Evolutionary conservation across 1,139 yeast species (phyloP).

Genomic region (Taphrina pruni): DNA sequence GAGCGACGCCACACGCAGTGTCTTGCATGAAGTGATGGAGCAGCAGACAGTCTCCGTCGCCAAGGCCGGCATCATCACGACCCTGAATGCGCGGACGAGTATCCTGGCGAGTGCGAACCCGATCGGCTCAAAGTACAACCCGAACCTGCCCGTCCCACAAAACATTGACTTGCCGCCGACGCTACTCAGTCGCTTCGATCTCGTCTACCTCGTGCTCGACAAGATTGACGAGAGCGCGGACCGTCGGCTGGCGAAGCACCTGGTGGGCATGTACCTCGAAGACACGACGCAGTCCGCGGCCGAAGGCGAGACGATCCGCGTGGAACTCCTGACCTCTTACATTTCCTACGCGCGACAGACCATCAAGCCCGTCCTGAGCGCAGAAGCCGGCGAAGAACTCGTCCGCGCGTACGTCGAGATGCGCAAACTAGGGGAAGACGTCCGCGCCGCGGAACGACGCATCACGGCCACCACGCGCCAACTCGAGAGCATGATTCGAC

Average conservation of each 20-base stretch:
- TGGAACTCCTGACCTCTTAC: conserved; percentile 83
- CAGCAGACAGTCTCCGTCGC: conserved; percentile 98
- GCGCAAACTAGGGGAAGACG: conserved; percentile 93
- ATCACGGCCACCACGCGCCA: conserved; percentile 98
- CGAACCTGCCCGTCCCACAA: conserved; percentile 88
- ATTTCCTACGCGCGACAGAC: conserved; percentile 91
- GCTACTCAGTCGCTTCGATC: conserved; percentile 87
- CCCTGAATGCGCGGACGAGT: conserved; percentile 93
- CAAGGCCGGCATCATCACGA: conserved; percentile 96
- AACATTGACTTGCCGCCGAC: conserved; percentile 98
- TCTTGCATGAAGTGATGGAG: conserved; percentile 98
- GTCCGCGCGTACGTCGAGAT: conserved; percentile 91
- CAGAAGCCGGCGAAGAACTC: conserved; percentile 80
- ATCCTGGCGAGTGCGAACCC: conserved; percentile 97
- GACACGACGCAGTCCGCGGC: conserved; percentile 81
- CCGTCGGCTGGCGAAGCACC: conserved; percentile 83
- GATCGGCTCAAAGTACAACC: conserved; percentile 93
- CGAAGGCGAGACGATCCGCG: conserved; percentile 70
- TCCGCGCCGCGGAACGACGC: conserved; percentile 81
- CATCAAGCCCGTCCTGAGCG: conserved; percentile 74
- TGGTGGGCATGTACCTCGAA: conserved; percentile 89
- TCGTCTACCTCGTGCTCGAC: conserved; percentile 89
- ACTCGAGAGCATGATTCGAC: conserved; percentile 90
- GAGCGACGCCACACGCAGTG: conserved; percentile 93
- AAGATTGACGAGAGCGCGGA: conserved; percentile 87